Evolutionary conservation across 257 asterid genomes (phyloP), one percentile per base, ranked within the genome.

Genomic region (Plantago elongata): DNA sequence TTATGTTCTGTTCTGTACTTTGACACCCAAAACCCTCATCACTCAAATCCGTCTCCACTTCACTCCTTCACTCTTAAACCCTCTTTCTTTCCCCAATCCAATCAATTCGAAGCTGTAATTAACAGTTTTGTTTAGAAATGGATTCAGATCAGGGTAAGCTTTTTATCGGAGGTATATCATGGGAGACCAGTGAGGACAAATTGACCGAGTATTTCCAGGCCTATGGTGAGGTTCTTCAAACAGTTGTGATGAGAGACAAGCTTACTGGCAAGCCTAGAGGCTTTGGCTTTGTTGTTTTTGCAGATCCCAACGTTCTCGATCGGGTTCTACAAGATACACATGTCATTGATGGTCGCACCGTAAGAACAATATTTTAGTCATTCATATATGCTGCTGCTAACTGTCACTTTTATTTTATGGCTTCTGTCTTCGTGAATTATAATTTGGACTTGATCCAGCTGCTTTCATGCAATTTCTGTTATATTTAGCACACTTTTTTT

Each of bases 81-180:
- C 27, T 22, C 27, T n/a, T n/a, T n/a, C 27, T 15, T 51, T 51
- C 18, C 10, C 10, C 15, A 7, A 16, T 51, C 15, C 3, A 51
- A 7, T 52, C 4, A 34, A 18, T 17, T 52, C 22, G 57, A 7
- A 34, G 40, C 40, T 34, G 3, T 3, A 34, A 4, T 4, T 34
- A 17, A 40, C 11, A 14, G 0, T 15, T 6, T 4, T 18, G 4
- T 5, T 17, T 12, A 34, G 64, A 17, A 8, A 88, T 89, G 97
- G 97, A 89, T 82, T 86, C 97, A 38, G 95, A 89, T 84, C 95
- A 86, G 58, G 97, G 94, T 9, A 89, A 89, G 84, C 86, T 89
- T 0, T 89, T 89, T 60, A 81, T 89, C 15, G 95, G 97, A 14
- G 97, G 97, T 70, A 89, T 89, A 48, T 86, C 95, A 5, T 86